phyloP scores from a whole-genome alignment of 202 grass and related monocot species.

The Sporobolus alterniflorus region DNA sequence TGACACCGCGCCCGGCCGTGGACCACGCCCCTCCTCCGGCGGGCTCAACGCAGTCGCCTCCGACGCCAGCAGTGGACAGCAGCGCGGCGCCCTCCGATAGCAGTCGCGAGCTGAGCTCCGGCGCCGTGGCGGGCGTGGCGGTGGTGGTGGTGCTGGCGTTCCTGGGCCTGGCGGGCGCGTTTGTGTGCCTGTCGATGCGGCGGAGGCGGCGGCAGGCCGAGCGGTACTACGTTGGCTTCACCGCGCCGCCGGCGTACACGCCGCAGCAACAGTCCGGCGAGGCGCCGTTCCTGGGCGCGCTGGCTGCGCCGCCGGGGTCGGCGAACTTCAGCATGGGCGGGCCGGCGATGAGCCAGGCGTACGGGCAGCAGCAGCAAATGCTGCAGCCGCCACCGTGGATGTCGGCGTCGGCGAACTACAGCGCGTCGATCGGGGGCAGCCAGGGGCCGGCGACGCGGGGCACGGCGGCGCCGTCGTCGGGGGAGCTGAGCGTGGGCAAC shows the following conservation, averaged over 20 bases:
- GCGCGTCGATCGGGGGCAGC: slow-evolving; percentile 46
- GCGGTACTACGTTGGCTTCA: slow-evolving; percentile 66
- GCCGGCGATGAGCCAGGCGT: slow-evolving; percentile 18
- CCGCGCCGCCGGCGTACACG: slow-evolving; percentile 47
- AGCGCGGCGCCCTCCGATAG: not conserved
- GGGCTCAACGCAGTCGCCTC: slow-evolving; percentile 25
- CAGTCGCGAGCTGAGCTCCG: slow-evolving; percentile 41
- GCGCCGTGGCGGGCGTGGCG: slow-evolving; percentile 45
- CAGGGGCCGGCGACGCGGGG: slow-evolving; percentile 40
- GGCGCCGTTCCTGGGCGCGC: slow-evolving; percentile 58
- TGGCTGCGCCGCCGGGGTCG: slow-evolving; percentile 48
- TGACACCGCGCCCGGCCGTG: not conserved
- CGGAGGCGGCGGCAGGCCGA: slow-evolving; percentile 42
- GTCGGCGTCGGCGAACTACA: slow-evolving; percentile 39
- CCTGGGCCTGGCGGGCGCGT: slow-evolving; percentile 51
- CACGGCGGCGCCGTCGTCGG: slow-evolving; percentile 27
- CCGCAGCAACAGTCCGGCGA: slow-evolving; percentile 69
- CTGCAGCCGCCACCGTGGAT: slow-evolving; percentile 13
- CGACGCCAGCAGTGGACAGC: slow-evolving; percentile 7
- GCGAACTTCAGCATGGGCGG: slow-evolving; percentile 52
- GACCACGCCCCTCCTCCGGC: slow-evolving; percentile 14
- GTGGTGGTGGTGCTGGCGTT: slow-evolving; percentile 47
- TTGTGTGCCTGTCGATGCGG: slow-evolving; percentile 54
- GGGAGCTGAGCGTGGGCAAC: slow-evolving; percentile 68
- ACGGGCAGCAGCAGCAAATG: slow-evolving; percentile 12